phyloP scores from a whole-genome alignment of 331 rosid species.

The Phaseolus coccineus region DNA sequence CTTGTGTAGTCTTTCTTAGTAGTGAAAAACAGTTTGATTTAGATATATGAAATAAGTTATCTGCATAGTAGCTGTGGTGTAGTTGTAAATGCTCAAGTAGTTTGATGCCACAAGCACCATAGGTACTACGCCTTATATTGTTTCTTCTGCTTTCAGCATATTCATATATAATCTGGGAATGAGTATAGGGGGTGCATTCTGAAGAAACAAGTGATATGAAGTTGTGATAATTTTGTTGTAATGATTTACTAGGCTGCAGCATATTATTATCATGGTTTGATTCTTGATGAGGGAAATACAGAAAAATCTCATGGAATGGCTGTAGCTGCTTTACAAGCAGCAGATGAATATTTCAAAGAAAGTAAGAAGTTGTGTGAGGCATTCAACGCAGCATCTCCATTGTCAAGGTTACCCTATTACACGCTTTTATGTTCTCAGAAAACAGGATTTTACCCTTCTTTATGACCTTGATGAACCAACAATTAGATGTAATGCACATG shows the following conservation, averaged over 20 bases:
- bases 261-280: slow-evolving; percentile 94
- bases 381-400: slow-evolving; percentile 73
- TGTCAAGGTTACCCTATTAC: slow-evolving; percentile 69
- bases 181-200: slow-evolving; percentile 29
- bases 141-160: slow-evolving; percentile 30
- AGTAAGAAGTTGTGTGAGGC: slow-evolving; percentile 86
- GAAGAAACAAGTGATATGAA: slow-evolving; percentile 30
- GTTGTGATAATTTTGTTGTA: slow-evolving; percentile 36
- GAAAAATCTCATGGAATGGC: slow-evolving; percentile 99
- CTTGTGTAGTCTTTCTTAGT: not conserved
- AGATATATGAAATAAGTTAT: not conserved
- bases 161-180: not conserved
- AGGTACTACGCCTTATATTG: not conserved
- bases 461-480: not conserved
- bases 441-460: slow-evolving; percentile 3
- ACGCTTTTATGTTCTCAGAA: slow-evolving; percentile 3
- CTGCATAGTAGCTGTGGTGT: not conserved
- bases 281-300: slow-evolving; percentile 97
- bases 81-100: not conserved
- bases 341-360: slow-evolving; percentile 94
- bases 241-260: slow-evolving; percentile 81
- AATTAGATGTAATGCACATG: not conserved
- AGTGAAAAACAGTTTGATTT: slow-evolving; percentile 12
- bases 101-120: not conserved
- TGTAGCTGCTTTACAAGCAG: slow-evolving; percentile 98